Base-by-base conservation (phyloP, 345 rosid species). In the Excoecaria cochinchinensis region DNA sequence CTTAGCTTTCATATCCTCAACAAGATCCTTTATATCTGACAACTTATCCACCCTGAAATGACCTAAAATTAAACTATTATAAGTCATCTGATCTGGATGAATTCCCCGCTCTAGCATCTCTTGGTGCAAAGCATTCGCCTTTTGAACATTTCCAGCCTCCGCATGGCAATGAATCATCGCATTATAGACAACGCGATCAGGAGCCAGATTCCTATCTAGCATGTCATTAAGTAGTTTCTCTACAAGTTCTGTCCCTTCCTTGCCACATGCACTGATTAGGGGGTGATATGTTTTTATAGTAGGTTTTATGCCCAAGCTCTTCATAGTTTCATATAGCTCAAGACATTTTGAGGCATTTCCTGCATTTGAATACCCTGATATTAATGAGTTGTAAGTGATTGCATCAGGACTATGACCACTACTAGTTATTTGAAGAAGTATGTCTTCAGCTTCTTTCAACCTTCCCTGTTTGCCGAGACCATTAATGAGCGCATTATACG, bases 401-500 rank as follows among this genome's bases (percentile, higher is more conserved):
- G 86, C 85, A 83, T 95, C 97, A 67, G 97, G 90, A 71, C 61
- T 65, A 79, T 82, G 81, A 31, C 94, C 91, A 61, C 73, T 80
- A 36, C 77, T 84, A 6, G 73, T 72, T 53, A 94, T 87, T 76
- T 78, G 85, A 55, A 55, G 74, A 82, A 94, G 78, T 78, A 90
- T 55, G 62, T 84, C 87, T 82, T 94, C 97, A 39, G 94, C 97
- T 82, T 90, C 92, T 12, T 12, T 42, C 74, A 88, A 52, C 81
- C 75, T 87, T 39, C 87, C 87, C 40, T 36, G 80, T 80, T 86
- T 89, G 85, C 92, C 86, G 48, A 94, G 83, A 55, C 97, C 95
- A 40, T 85, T 78, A 66, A 92, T 88, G 58, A 94, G 90, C 24
- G 88, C 76, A 78, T 94, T 92, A 80, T 89, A 94, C 12, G 97